Evolutionary conservation across 2,329 filamentous ascomycete genomes (phyloP).

Genomic region (Alternaria dauci): DNA sequence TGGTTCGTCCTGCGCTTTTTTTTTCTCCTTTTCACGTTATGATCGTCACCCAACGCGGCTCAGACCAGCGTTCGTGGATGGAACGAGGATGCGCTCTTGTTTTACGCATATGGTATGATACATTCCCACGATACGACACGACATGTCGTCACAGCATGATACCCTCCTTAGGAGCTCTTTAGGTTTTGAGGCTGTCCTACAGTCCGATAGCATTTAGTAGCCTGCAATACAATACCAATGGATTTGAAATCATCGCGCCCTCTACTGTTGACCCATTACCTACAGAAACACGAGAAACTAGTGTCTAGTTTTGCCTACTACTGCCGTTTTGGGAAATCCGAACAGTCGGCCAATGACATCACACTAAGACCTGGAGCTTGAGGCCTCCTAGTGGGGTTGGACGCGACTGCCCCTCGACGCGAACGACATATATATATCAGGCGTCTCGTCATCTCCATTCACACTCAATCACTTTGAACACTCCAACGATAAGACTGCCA

Average conservation of each 20-base stretch:
- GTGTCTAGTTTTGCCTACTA: conserved; percentile 6
- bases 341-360: conserved; percentile 31
- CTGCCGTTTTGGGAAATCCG: conserved; percentile 22
- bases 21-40: conserved; percentile 19
- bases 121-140: conserved; percentile 41
- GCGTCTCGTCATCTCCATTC: not conserved
- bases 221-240: conserved; percentile 13
- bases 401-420: conserved; percentile 16
- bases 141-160: conserved; percentile 44
- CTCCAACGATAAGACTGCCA: conserved; percentile 8
- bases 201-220: conserved; percentile 8
- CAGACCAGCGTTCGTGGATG: conserved; percentile 7
- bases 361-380: conserved; percentile 11
- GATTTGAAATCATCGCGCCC: not conserved
- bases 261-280: not conserved
- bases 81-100: conserved; percentile 7
- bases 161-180: conserved; percentile 44
- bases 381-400: conserved; percentile 23
- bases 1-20: conserved; percentile 25
- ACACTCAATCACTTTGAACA: not conserved
- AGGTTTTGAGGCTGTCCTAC: conserved; percentile 21
- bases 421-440: not conserved
- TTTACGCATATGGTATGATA: conserved; percentile 37
- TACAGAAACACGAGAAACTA: not conserved
- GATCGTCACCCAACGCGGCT: conserved; percentile 15